A percentile compares a stretch with the other conserved stretches of the same genome.
phyloP scores from a whole-genome alignment of 1,284 basidiomycete species.

The Ganoderma leucocontextum region DNA sequence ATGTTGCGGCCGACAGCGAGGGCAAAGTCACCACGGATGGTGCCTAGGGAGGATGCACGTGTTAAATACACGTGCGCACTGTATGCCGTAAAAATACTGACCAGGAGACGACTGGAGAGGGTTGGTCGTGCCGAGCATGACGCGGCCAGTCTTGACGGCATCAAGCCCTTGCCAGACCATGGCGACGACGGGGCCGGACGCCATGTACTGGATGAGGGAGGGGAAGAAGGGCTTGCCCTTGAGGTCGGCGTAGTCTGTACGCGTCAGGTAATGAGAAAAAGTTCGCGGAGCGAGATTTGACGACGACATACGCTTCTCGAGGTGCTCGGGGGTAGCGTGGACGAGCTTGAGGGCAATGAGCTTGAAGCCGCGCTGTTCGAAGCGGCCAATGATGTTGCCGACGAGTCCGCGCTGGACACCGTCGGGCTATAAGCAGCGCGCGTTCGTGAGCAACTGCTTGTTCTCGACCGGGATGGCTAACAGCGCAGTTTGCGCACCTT shows the following conservation, averaged over 20 bases:
- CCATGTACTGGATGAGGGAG: constrained; percentile 94
- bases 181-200: constrained; percentile 93
- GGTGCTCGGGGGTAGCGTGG: constrained; percentile 79
- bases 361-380: constrained; percentile 97
- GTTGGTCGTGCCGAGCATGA: constrained; percentile 97
- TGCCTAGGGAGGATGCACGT: constrained; percentile 53
- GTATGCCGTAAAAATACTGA: constrained; percentile 42
- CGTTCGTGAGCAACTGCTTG: not conserved
- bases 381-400: constrained; percentile 92
- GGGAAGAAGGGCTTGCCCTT: constrained; percentile 93
- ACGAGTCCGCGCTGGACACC: constrained; percentile 96
- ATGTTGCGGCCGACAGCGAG: constrained; percentile 95
- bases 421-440: constrained; percentile 74
- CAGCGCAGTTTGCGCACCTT: constrained; percentile 58
- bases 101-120: constrained; percentile 90
- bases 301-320: constrained; percentile 79
- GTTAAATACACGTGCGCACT: constrained; percentile 1
- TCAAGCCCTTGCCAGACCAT: constrained; percentile 99
- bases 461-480: not conserved
- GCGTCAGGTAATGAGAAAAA: constrained; percentile 17
- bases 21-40: constrained; percentile 93
- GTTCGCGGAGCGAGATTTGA: not conserved
- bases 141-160: constrained; percentile 95
- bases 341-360: constrained; percentile 90
- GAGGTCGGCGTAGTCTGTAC: constrained; percentile 92